Conservation (phyloP, 805 yeast species). For the Yamadazyma kitorensis region DNA sequence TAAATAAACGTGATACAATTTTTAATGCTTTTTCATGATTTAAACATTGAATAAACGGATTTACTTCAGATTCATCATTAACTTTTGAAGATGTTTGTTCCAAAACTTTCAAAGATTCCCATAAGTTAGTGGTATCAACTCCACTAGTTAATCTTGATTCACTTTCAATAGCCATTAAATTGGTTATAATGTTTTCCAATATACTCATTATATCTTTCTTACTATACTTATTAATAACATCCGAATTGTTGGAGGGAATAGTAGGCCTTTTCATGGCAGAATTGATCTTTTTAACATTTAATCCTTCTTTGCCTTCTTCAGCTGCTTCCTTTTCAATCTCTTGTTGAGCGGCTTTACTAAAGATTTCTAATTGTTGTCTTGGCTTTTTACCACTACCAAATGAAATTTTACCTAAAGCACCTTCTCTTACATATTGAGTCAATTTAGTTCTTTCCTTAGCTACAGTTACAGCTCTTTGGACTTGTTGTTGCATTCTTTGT, state of each 20-base stretch:
- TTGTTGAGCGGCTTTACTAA: slow-evolving; percentile 50
- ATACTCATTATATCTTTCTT: slow-evolving; percentile 53
- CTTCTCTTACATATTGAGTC: slow-evolving; percentile 66
- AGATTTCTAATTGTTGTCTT: slow-evolving; percentile 74
- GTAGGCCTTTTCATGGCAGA: slow-evolving; percentile 25
- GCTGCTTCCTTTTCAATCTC: slow-evolving; percentile 33
- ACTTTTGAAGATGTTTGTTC: slow-evolving; percentile 59
- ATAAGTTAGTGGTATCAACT: slow-evolving; percentile 46
- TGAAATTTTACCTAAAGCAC: slow-evolving; percentile 86
- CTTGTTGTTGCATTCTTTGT: slow-evolving; percentile 98
- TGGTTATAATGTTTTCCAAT: slow-evolving; percentile 76
- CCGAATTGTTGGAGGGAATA: slow-evolving; percentile 14
- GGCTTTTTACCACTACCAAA: slow-evolving; percentile 81
- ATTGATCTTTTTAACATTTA: slow-evolving; percentile 14
- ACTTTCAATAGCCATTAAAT: slow-evolving; percentile 77
- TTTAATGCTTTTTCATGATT: slow-evolving; percentile 86
- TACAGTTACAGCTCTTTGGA: slow-evolving; percentile 90
- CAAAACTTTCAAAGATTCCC: slow-evolving; percentile 76
- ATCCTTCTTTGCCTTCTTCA: slow-evolving; percentile 21
- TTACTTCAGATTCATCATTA: slow-evolving; percentile 46
- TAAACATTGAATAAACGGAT: slow-evolving; percentile 80
- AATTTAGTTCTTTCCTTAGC: slow-evolving; percentile 84
- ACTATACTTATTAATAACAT: slow-evolving; percentile 26
- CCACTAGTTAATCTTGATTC: slow-evolving; percentile 34
- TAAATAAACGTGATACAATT: slow-evolving; percentile 83